Percentiles rank a stretch among this genome's conserved stretches.
Evolutionary conservation across 257 asterid species (phyloP).

Genomic region (Mentha longifolia): DNA sequence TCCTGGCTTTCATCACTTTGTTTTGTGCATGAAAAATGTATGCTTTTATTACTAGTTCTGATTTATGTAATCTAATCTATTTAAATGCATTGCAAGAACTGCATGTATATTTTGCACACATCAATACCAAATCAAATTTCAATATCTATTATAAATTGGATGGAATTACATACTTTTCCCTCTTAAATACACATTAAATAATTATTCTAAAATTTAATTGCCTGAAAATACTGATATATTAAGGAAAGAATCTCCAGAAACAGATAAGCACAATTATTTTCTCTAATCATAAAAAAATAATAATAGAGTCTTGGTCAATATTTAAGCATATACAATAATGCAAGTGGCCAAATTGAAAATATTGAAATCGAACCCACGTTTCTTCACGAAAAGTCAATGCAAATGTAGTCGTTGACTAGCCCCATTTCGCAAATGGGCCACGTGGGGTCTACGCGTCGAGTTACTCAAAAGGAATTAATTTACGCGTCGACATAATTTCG

Average conservation of each 20-base stretch:
- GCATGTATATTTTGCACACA: background rate
- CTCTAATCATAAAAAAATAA: too few relatives aligned
- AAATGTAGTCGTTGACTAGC: conserved; percentile 27
- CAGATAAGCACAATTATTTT: too few relatives aligned
- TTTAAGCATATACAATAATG: too few relatives aligned
- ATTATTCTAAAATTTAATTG: too few relatives aligned
- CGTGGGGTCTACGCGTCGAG: background rate
- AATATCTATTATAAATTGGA: too few relatives aligned
- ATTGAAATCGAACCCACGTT: background rate
- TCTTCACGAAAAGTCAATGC: background rate
- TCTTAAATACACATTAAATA: too few relatives aligned
- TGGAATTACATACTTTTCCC: too few relatives aligned
- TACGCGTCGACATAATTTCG: conserved; percentile 1
- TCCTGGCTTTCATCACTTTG: background rate
- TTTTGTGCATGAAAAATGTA: background rate
- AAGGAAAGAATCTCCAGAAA: too few relatives aligned
- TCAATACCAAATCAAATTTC: background rate
- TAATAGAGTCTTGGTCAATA: background rate
- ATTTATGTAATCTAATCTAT: background rate
- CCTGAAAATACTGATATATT: too few relatives aligned
- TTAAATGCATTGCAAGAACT: background rate
- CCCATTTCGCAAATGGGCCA: background rate
- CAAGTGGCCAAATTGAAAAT: conserved; percentile 29
- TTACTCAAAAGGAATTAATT: background rate
- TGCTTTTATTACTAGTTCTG: background rate